Evolutionary conservation across 1,284 basidiomycete genomes (phyloP), one percentile per base, ranked within the genome.

Genomic region (Moniliophthora roreri): DNA sequence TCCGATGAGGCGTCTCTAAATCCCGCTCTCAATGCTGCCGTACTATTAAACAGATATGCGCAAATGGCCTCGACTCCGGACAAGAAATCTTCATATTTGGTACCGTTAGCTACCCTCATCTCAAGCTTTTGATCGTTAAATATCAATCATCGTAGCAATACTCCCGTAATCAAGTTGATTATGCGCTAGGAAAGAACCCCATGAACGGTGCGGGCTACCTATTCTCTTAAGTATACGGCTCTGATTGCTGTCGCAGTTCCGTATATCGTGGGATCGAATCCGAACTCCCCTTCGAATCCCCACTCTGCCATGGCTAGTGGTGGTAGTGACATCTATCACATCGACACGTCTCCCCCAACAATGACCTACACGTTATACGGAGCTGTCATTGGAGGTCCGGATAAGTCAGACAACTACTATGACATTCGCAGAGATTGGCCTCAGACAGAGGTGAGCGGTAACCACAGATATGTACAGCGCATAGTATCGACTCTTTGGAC

Each of bases 271-370:
- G 93, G 94, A 34, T 74, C 79, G 50, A 93, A 95, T 68, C 91
- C 93, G 3, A 96, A 96, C 70, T 90, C 93, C 18, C 92, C 94
- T 0, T 70, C 80, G 46, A 96, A 95, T 67, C 93, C 94, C 0
- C 92, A 95, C 66, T 92, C 89, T 6, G 93, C 91, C 1, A 77
- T 89, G 69, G 89, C 95, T 0, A 89, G 87, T 51, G 94, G 94
- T 37, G 93, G 91, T 0, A 76, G 85, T 57, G 75, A 86, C 61
- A 79, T 91, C 54, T 70, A 63, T 37, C 68, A 80, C 45, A 87
- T 97, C 60, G 83, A 96, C 64, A 88, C 80, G 4, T 78, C 77
- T 38, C 94, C 94, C 0, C 71, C 73, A 7, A 69, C 82, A 53
- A 87, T 91, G 67, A 80, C 84, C 0, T 82, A 93, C 63, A 79